Conservation (phyloP, 1,284 basidiomycete species). For the Boletus mariae region DNA sequence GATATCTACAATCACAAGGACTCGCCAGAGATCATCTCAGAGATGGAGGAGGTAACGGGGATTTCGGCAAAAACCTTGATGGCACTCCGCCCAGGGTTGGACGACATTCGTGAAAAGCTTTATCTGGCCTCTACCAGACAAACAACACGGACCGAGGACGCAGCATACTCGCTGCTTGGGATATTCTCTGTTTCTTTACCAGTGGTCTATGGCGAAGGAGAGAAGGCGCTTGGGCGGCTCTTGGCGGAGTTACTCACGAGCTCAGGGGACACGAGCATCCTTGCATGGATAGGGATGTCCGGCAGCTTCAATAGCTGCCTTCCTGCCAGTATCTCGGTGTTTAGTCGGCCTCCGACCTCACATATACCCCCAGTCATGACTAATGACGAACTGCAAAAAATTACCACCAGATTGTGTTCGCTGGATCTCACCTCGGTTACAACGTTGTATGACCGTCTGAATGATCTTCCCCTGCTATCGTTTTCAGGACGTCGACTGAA, state of each 20-base stretch:
- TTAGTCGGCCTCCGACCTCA: background rate
- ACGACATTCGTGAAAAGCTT: background rate
- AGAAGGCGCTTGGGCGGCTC: background rate
- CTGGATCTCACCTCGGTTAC: background rate
- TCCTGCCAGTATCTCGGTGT: background rate
- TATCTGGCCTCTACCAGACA: background rate
- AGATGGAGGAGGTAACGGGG: background rate
- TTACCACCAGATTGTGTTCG: background rate
- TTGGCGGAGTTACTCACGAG: background rate
- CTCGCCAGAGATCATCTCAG: background rate
- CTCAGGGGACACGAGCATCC: background rate
- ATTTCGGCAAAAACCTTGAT: background rate
- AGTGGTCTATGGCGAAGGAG: background rate
- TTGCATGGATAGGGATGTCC: background rate
- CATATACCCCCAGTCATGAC: background rate
- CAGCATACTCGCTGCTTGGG: background rate
- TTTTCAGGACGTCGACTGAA: constrained; percentile 4
- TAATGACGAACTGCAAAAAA: background rate
- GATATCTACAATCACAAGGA: background rate
- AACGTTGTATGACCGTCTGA: constrained; percentile 2
- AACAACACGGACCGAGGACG: background rate
- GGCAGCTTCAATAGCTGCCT: background rate
- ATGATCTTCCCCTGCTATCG: background rate
- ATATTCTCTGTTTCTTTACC: background rate
- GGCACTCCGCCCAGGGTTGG: background rate